Conservation (phyloP, 1,284 basidiomycete genomes). For the Sanghuangporus baumii region DNA sequence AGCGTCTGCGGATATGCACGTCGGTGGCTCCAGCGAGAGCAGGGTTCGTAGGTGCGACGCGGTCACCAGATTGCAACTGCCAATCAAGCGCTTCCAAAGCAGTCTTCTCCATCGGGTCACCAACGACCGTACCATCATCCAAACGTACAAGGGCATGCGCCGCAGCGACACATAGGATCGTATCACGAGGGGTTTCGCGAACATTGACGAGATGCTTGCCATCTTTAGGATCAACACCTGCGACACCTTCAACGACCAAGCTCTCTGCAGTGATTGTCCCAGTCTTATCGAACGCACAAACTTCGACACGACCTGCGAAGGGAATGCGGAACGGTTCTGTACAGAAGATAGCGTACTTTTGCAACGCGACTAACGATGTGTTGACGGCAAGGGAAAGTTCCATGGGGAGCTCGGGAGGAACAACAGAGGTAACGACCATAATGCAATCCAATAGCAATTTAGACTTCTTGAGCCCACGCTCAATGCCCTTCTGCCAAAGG, state of each 20-base stretch:
- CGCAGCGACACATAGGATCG: constrained; percentile 84
- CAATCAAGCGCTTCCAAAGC: constrained; percentile 91
- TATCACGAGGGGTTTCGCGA: constrained; percentile 70
- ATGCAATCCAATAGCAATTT: constrained; percentile 92
- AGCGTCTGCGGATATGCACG: constrained; percentile 72
- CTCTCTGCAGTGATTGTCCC: constrained; percentile 95
- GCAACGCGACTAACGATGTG: constrained; percentile 83
- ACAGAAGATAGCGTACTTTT: constrained; percentile 72
- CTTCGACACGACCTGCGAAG: constrained; percentile 87
- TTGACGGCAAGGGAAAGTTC: constrained; percentile 94
- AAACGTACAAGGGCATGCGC: constrained; percentile 94
- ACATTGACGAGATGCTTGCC: constrained; percentile 72
- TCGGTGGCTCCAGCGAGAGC: constrained; percentile 48
- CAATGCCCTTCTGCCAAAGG: constrained; percentile 92
- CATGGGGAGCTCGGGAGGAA: constrained; percentile 95
- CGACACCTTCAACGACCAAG: constrained; percentile 90
- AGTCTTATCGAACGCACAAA: constrained; percentile 98
- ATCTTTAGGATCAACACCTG: constrained; percentile 65
- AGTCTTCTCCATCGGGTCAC: constrained; percentile 99
- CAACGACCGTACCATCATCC: constrained; percentile 89
- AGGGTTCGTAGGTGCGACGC: constrained; percentile 21
- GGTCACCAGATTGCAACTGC: constrained; percentile 69
- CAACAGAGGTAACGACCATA: constrained; percentile 92
- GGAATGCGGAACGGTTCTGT: constrained; percentile 97
- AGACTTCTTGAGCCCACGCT: constrained; percentile 86